A percentile compares a stretch with the other conserved stretches of the same genome.
phyloP scores from a whole-genome alignment of 2,329 filamentous ascomycete genomes.

The Clonostachys byssicola region DNA sequence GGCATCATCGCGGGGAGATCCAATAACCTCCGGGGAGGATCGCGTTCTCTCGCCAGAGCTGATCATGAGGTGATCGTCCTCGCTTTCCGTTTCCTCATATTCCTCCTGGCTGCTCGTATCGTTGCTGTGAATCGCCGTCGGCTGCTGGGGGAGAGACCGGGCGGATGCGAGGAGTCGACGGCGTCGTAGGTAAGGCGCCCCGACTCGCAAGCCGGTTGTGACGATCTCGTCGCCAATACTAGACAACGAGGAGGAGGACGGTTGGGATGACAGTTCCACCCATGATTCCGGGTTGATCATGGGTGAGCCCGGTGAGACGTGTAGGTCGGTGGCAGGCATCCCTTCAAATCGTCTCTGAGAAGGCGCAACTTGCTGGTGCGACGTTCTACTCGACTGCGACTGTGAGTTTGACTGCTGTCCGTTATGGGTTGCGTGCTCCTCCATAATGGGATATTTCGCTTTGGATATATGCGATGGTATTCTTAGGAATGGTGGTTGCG shows the following conservation, averaged over 20 bases:
- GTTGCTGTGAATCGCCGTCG: slow-evolving; percentile 33
- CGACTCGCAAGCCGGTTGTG: slow-evolving; percentile 79
- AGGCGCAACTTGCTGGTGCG: slow-evolving; percentile 12
- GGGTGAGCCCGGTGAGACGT: neutral
- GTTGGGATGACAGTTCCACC: slow-evolving; percentile 90
- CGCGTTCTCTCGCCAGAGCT: slow-evolving; percentile 53
- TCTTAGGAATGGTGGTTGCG: too few relatives aligned
- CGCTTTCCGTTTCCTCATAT: slow-evolving; percentile 88
- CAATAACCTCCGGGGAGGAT: slow-evolving; percentile 28
- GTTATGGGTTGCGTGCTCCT: neutral
- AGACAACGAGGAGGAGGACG: slow-evolving; percentile 88
- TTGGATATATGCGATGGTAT: too few relatives aligned
- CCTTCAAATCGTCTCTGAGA: too few relatives aligned
- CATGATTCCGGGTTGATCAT: slow-evolving; percentile 69
- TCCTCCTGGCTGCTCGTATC: slow-evolving; percentile 82
- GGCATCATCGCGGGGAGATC: slow-evolving; percentile 39
- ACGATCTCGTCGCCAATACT: slow-evolving; percentile 85
- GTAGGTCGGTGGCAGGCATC: too few relatives aligned
- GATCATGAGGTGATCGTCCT: slow-evolving; percentile 67
- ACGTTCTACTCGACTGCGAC: neutral
- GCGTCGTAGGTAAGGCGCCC: slow-evolving; percentile 58
- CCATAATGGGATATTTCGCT: too few relatives aligned
- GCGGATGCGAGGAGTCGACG: slow-evolving; percentile 38
- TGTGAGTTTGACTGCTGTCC: neutral
- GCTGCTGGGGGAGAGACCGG: slow-evolving; percentile 28